phyloP scores from a whole-genome alignment of 352 stramenopile species.

The Pythium dissotocum region DNA sequence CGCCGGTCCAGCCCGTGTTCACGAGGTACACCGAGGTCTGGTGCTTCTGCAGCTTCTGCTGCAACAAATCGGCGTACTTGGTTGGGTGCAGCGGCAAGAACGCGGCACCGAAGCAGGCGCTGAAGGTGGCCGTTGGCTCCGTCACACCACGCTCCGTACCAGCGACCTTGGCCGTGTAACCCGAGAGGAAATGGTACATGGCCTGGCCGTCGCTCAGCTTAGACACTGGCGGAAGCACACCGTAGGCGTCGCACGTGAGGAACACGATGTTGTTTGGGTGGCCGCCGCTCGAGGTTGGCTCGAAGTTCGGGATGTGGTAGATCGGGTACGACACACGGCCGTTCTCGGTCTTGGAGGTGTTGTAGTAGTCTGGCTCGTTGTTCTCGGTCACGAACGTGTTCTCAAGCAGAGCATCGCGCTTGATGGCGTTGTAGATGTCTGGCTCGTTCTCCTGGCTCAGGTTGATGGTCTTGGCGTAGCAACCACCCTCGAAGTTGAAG shows the following conservation, averaged over 20 bases:
- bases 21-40: slow-evolving; percentile 67
- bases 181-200: slow-evolving; percentile 92
- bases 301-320: slow-evolving; percentile 57
- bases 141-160: slow-evolving; percentile 57
- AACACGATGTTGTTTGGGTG: slow-evolving; percentile 93
- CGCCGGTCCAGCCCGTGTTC: slow-evolving; percentile 96
- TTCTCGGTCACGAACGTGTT: slow-evolving; percentile 48
- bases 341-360: slow-evolving; percentile 59
- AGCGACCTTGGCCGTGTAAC: slow-evolving; percentile 61
- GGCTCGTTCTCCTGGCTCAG: slow-evolving; percentile 92
- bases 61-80: slow-evolving; percentile 52
- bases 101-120: slow-evolving; percentile 53
- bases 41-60: slow-evolving; percentile 57
- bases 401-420: slow-evolving; percentile 49
- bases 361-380: slow-evolving; percentile 57
- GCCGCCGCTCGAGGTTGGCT: slow-evolving; percentile 40
- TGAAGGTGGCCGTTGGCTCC: slow-evolving; percentile 54
- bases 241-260: slow-evolving; percentile 95
- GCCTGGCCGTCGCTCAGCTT: slow-evolving; percentile 91
- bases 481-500: slow-evolving; percentile 98
- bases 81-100: slow-evolving; percentile 60
- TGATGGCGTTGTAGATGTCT: slow-evolving; percentile 90
- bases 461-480: slow-evolving; percentile 97
- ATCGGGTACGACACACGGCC: slow-evolving; percentile 57
- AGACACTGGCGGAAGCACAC: slow-evolving; percentile 93